phyloP scores from a whole-genome alignment of 129 eudicot species.

The Calendula officinalis region DNA sequence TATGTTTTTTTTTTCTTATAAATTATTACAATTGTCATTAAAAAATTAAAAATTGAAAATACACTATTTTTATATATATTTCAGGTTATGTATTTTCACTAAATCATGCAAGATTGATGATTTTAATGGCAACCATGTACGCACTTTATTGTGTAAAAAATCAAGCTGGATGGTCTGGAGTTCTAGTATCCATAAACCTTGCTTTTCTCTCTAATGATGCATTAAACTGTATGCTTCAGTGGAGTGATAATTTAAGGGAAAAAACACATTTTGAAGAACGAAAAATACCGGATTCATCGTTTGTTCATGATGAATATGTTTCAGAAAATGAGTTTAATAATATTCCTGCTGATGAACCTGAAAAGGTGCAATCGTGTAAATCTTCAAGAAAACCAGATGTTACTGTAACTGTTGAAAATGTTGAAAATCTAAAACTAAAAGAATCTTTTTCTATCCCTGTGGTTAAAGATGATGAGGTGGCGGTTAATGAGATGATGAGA shows the following conservation, averaged over 20 bases:
- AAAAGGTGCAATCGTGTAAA: conserved; percentile 49
- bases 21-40: background rate
- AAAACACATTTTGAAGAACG: conserved; percentile 70
- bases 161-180: conserved; percentile 88
- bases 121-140: conserved; percentile 71
- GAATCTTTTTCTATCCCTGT: conserved; percentile 42
- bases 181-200: conserved; percentile 63
- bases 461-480: conserved; percentile 58
- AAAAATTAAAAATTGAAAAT: background rate
- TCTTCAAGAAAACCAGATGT: conserved; percentile 47
- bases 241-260: conserved; percentile 84
- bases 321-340: conserved; percentile 53
- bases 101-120: conserved; percentile 81
- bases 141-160: conserved; percentile 70
- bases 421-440: conserved; percentile 33
- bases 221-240: conserved; percentile 58
- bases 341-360: conserved; percentile 55
- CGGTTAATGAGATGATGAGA: conserved; percentile 71
- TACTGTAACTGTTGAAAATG: conserved; percentile 31
- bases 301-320: conserved; percentile 59
- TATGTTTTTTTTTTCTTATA: conserved; percentile 29
- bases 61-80: background rate
- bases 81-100: conserved; percentile 89
- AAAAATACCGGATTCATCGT: conserved; percentile 52
- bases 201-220: conserved; percentile 81